Evolutionary conservation across 768 basidiomycete genomes (phyloP), one percentile per base, ranked within the genome.

Genomic region (Rhizopogon vesiculosus): DNA sequence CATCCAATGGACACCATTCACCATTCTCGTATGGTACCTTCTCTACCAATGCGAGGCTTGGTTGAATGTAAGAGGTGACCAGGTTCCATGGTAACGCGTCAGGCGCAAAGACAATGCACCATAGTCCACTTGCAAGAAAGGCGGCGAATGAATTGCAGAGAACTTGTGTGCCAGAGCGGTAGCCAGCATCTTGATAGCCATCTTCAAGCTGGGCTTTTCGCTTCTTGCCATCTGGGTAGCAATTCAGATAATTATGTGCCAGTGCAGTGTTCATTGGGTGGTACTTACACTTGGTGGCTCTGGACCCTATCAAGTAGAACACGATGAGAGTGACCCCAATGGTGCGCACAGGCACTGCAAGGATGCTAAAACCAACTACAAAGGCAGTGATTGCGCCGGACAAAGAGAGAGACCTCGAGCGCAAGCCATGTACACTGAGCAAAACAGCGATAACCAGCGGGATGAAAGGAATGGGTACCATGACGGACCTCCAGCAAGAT

Each of bases 131-230:
- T 6, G 86, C 87, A 3, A 80, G 59, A 19, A 87, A 66, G 0
- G 85, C 88, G 19, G 84, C 77, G 12, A 82, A 74, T 38, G 89
- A 89, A 66, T 93, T 95, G 73, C 84, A 86, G 9, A 95, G 69
- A 19, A 93, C 93, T 71, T 96, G 94, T 74, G 83, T 81, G 15
- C 84, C 89, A 31, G 74, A 80, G 43, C 94, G 78, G 66, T 93
- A 84, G 0, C 92, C 94, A 12, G 78, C 78, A 51, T 82, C 83
- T 48, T 87, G 80, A 63, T 89, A 84, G 0, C 88, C 91, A 42
- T 89, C 89, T 67, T 95, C 92, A 39, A 94, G 76, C 57, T 75
- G 73, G 3, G 81, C 79, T 67, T 97, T 98, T 51, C 77, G 75
- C 50, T 81, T 74, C 71, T 86, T 93, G 54, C 92, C 87, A 58